phyloP scores from a whole-genome alignment of 768 basidiomycete species.

The Podaxis carcinomalis region DNA sequence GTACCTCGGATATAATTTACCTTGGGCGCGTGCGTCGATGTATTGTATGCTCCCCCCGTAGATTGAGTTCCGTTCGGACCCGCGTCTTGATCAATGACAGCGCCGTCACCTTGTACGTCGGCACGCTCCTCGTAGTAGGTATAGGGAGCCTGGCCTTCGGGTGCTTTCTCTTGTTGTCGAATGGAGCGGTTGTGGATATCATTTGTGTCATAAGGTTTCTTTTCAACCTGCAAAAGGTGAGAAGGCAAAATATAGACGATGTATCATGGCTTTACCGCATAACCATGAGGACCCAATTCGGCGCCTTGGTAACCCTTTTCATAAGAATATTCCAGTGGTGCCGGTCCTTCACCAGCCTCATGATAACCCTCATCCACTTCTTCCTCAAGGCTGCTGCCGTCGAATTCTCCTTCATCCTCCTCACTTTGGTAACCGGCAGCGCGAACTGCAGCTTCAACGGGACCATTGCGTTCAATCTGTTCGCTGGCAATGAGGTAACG shows the following conservation, averaged over 20 bases:
- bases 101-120: slow-evolving; percentile 1
- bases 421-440: slow-evolving; percentile 86
- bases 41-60: background rate
- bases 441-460: slow-evolving; percentile 88
- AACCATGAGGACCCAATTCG: slow-evolving; percentile 7
- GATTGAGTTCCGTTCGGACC: background rate
- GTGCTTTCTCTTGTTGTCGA: slow-evolving; percentile 11
- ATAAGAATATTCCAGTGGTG: slow-evolving; percentile 1
- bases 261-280: background rate
- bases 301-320: background rate
- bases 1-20: background rate
- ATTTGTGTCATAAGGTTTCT: slow-evolving; percentile 10
- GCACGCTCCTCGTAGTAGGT: background rate
- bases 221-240: slow-evolving; percentile 15
- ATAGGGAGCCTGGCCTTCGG: slow-evolving; percentile 6
- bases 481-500: slow-evolving; percentile 93
- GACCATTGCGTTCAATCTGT: slow-evolving; percentile 87
- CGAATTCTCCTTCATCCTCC: slow-evolving; percentile 52
- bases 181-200: background rate
- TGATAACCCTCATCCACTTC: slow-evolving; percentile 30
- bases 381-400: slow-evolving; percentile 31
- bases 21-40: background rate
- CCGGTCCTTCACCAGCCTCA: slow-evolving; percentile 26
- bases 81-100: slow-evolving; percentile 7
- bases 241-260: background rate